These are phyloP conservation scores for Porpolomopsis calyptriformis DNA, from an alignment of 768 basidiomycete genomes.

Conservation along the genomic window DNA sequence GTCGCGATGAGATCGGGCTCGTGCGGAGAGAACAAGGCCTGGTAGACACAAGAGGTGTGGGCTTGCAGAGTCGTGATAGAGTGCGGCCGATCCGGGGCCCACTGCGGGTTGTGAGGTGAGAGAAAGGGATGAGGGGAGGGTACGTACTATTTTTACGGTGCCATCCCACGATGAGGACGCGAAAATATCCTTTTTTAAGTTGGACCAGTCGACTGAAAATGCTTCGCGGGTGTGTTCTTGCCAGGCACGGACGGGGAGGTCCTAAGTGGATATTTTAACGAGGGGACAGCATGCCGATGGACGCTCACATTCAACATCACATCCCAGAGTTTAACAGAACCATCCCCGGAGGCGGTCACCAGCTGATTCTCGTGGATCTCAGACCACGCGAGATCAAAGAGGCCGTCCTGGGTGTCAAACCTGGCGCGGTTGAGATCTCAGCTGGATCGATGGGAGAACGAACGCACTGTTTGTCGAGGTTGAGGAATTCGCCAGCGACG, in stretches of 20 bases:
- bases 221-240: conserved; percentile 91
- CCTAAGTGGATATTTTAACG: conserved; percentile 33
- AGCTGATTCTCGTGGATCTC: conserved; percentile 93
- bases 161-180: conserved; percentile 90
- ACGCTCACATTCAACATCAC: conserved; percentile 63
- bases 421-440: conserved; percentile 31
- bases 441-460: background rate
- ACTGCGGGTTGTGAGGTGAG: conserved; percentile 36
- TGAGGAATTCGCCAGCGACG: conserved; percentile 33
- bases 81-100: conserved; percentile 72
- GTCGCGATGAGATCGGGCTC: conserved; percentile 72
- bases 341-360: conserved; percentile 81
- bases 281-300: background rate
- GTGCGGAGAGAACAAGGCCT: conserved; percentile 88
- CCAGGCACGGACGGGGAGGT: conserved; percentile 84
- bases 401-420: conserved; percentile 81
- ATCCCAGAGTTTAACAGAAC: conserved; percentile 87
- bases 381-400: conserved; percentile 91
- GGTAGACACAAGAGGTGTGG: conserved; percentile 78
- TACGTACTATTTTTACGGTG: conserved; percentile 70
- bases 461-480: conserved; percentile 61
- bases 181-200: conserved; percentile 81
- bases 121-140: background rate
- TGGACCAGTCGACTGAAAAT: conserved; percentile 93
- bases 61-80: conserved; percentile 78